Conservation (phyloP, 1,284 basidiomycete species). For the Ceratobasidium papillatum region DNA sequence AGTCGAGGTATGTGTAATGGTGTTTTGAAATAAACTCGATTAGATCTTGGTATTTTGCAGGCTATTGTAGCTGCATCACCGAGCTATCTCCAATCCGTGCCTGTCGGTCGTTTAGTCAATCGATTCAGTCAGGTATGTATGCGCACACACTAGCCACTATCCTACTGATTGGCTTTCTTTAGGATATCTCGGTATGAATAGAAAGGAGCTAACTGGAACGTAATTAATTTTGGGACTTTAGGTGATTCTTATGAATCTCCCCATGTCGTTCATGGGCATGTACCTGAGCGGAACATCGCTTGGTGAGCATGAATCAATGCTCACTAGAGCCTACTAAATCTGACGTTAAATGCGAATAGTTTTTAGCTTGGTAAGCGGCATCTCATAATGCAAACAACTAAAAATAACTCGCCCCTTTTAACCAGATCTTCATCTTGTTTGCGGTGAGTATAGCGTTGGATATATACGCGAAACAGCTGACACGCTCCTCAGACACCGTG, state of each 20-base stretch:
- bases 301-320: background rate
- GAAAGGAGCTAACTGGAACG: too few species aligned
- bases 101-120: background rate
- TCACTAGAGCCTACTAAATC: background rate
- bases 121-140: constrained; percentile 27
- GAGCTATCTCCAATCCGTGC: background rate
- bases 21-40: too few species aligned
- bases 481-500: background rate
- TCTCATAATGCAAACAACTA: too few species aligned
- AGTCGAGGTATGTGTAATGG: background rate
- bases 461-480: background rate
- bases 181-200: constrained; percentile 4
- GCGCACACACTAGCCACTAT: background rate
- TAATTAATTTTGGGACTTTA: background rate
- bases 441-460: background rate
- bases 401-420: too few species aligned
- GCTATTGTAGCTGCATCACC: background rate
- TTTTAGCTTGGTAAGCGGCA: background rate
- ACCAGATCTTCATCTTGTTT: background rate
- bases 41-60: background rate
- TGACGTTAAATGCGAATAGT: too few species aligned
- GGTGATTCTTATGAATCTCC: background rate
- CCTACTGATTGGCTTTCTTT: background rate
- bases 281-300: background rate
- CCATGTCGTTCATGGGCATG: background rate